Base-by-base conservation (phyloP, 805 yeast species). In the Wickerhamiella qilinensis region DNA sequence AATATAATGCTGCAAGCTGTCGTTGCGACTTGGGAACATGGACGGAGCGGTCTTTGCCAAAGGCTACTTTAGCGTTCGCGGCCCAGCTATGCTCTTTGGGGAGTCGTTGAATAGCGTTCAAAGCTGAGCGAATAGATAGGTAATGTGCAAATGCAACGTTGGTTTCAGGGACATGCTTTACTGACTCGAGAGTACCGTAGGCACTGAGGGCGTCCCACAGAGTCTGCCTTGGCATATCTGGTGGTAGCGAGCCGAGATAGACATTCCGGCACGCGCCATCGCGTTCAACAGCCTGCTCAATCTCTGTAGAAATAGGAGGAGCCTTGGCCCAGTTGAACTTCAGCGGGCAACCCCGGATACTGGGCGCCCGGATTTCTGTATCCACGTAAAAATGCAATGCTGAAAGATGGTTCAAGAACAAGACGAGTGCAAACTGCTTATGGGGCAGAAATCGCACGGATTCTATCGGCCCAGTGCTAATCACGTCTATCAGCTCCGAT, bases 211-310 rank as follows among this genome's bases (percentile, higher is more conserved):
- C 94, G 16, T 67, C 62, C 30, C 67, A 56, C 41, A 86, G 64
- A 48, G 77, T 82, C 18, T 68, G 72, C 54, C 77, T 91, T 30
- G 81, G 67, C 33, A 69, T 64, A 21, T 70, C 73, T 40, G 73
- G 76, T 43, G 76, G 74, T 39, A 88, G 64, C 45, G 75, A 76
- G 16, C 96, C 95, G 45, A 88, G 65, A 54, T 83, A 86, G 27
- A 88, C 94, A 54, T 88, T 86, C 63, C 98, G 73, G 9, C 96
- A 83, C 4, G 97, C 97, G 36, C 83, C 82, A 47, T 83, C 88
- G 45, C 81, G 72, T 40, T 75, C 74, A 39, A 91, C 84, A 15
- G 85, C 77, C 25, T 76, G 71, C 38, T 74, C 63, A 5, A 88
- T 86, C 6, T 78, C 67, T 2, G 93, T 80, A 42, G 74, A 75